Conservation (phyloP, 1,284 basidiomycete genomes). For the Cryptococcus amylolentus region DNA sequence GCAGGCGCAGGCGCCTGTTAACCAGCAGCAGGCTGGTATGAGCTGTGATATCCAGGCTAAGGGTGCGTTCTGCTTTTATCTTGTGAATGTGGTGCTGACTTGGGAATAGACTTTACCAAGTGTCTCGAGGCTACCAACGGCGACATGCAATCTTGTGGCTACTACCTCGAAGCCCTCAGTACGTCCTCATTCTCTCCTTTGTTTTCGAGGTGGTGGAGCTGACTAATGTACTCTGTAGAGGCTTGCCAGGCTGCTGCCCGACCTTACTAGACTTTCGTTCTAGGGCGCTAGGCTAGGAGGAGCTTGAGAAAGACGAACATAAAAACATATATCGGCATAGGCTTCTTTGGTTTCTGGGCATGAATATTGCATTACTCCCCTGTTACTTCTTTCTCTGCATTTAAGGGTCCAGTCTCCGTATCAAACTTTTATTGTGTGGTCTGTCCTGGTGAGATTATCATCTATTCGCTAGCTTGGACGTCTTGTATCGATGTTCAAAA, state of each 20-base stretch:
- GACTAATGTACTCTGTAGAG: constrained; percentile 32
- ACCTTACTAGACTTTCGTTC: constrained; percentile 14
- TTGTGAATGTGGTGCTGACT: constrained; percentile 6
- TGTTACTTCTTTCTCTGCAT: no score
- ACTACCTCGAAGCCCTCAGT: constrained; percentile 56
- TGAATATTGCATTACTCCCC: no score
- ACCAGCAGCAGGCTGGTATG: constrained; percentile 23
- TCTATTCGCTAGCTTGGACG: no score
- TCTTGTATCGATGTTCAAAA: no score
- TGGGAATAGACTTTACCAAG: constrained; percentile 52
- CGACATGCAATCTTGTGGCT: constrained; percentile 56
- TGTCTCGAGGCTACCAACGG: constrained; percentile 54
- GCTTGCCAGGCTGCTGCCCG: constrained; percentile 53
- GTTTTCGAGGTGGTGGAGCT: neutral
- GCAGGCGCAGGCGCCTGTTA: constrained; percentile 18
- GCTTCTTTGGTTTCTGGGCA: no score
- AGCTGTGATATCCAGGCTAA: constrained; percentile 57
- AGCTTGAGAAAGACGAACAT: no score
- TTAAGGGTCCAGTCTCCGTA: no score
- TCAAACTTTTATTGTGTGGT: no score
- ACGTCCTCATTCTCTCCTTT: constrained; percentile 13
- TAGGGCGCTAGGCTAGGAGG: no score
- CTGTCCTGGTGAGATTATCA: no score
- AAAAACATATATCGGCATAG: no score
- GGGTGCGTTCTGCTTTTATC: constrained; percentile 41